These are phyloP conservation scores for Trebouxia sp. DNA, from an alignment of 139 green algal genomes.

Conservation along the genomic window DNA sequence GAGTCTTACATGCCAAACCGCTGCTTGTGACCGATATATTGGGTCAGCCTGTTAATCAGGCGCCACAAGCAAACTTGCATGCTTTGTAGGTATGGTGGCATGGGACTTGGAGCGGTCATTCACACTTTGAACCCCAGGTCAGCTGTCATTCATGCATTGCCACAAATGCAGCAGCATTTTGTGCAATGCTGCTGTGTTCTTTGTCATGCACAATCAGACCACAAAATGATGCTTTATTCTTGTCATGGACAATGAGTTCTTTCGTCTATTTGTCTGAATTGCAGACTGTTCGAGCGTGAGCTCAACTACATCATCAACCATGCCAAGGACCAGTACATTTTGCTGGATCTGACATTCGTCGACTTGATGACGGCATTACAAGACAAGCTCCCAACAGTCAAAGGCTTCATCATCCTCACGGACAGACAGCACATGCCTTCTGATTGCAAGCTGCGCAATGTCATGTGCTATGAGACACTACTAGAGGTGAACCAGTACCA, in stretches of 20 bases:
- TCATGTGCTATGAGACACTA: slow-evolving; percentile 76
- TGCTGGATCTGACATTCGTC: slow-evolving; percentile 59
- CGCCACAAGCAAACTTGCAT: too few relatives aligned
- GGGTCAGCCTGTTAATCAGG: too few relatives aligned
- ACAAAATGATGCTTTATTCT: too few relatives aligned
- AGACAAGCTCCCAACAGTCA: slow-evolving; percentile 41
- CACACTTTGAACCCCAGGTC: slow-evolving; percentile 70
- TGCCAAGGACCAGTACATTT: slow-evolving; percentile 47
- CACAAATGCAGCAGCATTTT: neutral
- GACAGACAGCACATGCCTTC: slow-evolving; percentile 39
- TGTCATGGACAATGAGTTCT: too few relatives aligned
- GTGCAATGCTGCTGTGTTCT: neutral
- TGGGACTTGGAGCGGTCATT: slow-evolving; percentile 61
- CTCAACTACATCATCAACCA: slow-evolving; percentile 61
- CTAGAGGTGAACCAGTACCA: slow-evolving; percentile 38
- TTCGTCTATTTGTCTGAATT: too few relatives aligned
- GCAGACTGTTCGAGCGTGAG: slow-evolving; percentile 54
- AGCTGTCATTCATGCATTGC: neutral
- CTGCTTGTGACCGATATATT: too few relatives aligned
- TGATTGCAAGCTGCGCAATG: neutral
- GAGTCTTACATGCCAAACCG: neutral
- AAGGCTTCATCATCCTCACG: slow-evolving; percentile 56
- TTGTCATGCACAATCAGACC: too few relatives aligned
- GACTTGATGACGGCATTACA: slow-evolving; percentile 49
- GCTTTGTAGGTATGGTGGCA: slow-evolving; percentile 65